Evolutionary conservation across 176 grass and related monocot species (phyloP).

Genomic region (Triticum monococcum): DNA sequence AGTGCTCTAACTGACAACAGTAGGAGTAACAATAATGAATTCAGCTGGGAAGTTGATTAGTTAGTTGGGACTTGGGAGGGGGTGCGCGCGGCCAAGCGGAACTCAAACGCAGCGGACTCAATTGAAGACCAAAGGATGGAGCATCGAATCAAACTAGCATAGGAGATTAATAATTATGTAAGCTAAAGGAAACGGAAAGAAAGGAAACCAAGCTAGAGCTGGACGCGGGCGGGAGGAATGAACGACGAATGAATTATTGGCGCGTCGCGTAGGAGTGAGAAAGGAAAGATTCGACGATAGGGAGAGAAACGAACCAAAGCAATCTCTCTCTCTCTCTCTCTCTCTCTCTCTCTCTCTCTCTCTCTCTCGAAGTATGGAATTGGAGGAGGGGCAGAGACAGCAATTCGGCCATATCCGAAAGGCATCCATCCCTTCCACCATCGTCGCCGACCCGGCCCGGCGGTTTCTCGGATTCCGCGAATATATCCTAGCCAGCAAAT

Average conservation of each 20-base stretch:
- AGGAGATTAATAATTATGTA: neutral
- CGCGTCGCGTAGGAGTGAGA: slow-evolving; percentile 16
- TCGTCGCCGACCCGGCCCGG: neutral
- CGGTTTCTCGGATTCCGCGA: slow-evolving; percentile 38
- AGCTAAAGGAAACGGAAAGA: neutral
- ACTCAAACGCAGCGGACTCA: neutral
- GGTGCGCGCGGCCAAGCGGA: neutral
- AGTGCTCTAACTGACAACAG: too few relatives aligned
- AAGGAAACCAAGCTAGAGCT: neutral
- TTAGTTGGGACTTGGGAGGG: too few relatives aligned
- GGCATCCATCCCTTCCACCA: slow-evolving; percentile 38
- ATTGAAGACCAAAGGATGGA: neutral
- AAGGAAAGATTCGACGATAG: slow-evolving; percentile 28
- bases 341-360: slow-evolving; percentile 14
- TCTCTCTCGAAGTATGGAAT: slow-evolving; percentile 9
- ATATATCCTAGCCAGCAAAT: slow-evolving; percentile 40
- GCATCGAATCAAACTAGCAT: slow-evolving; percentile 21
- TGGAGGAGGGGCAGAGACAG: neutral
- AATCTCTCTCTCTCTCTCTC: slow-evolving; percentile 15
- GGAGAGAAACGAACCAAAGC: slow-evolving; percentile 17
- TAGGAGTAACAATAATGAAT: too few relatives aligned
- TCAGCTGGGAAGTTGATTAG: too few relatives aligned
- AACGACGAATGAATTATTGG: slow-evolving; percentile 34
- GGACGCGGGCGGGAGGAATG: neutral
- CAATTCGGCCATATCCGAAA: slow-evolving; percentile 65